Base-by-base conservation (phyloP, 352 stramenopile species). In the Phytophthora sojae region DNA sequence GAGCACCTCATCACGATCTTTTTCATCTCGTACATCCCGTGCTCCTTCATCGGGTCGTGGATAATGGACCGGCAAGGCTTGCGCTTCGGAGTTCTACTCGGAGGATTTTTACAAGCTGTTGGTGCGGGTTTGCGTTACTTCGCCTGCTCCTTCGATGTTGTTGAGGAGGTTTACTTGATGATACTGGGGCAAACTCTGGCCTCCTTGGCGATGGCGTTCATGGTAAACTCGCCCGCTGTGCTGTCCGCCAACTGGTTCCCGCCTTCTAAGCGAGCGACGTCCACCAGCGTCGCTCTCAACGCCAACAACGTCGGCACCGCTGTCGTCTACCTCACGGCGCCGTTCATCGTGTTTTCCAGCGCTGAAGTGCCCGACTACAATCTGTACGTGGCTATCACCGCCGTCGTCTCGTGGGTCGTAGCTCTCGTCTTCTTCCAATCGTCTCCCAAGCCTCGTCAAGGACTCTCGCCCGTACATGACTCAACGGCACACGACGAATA, bases 1-100 rank as follows among this genome's bases (percentile, higher is more conserved):
- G 90, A 86, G 15, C 82, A 89, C 67, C 72, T 93, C 15, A 91
- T 93, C 64, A 93, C 86, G 0, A 82, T 93, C 55, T 93, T 83
- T 61, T 93, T 93, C 57, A 61, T 92, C 25, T 83, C 81, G 29
- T 93, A 93, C 63, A 92, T 93, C 37, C 86, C 86, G 14, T 92
- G 83, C 66, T 90, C 86, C 29, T 93, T 93, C 65, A 21, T 91
- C 23, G 83, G 85, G 8, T 93, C 83, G 47, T 93, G 85, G 85
- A 68, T 93, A 53, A 91, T 93, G 80, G 85, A 93, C 69, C 83
- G 85, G 35, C 78, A 81, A 49, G 85, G 85, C 0, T 49, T 93
- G 25, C 80, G 81, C 6, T 88, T 76, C 26, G 85, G 81, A 1
- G 76, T 93, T 8, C 57, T 91, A 7, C 67, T 93, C 5, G 85